A percentile compares a stretch with the other conserved stretches of the same genome.
phyloP scores from a whole-genome alignment of 176 grass and related monocot species.

The Echinochloa phyllopogon region DNA sequence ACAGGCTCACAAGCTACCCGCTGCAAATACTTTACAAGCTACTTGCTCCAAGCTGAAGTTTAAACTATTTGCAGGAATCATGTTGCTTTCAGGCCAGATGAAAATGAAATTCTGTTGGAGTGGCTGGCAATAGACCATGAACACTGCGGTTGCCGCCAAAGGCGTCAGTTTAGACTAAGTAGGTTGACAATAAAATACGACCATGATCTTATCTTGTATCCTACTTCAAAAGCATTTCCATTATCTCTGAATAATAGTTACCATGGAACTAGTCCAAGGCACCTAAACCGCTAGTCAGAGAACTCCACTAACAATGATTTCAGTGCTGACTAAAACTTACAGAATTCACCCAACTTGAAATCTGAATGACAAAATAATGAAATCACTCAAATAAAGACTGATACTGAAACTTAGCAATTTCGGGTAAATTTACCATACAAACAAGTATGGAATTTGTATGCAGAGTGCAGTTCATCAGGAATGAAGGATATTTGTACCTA shows the following conservation, averaged over 20 bases:
- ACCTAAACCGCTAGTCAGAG: constrained; percentile 41
- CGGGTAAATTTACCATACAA: background rate
- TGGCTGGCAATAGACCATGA: constrained; percentile 27
- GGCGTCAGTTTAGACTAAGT: constrained; percentile 38
- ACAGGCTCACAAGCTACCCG: constrained; percentile 23
- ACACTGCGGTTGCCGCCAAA: constrained; percentile 34
- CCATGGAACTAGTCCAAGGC: constrained; percentile 29
- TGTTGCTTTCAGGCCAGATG: constrained; percentile 39
- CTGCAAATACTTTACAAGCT: constrained; percentile 36
- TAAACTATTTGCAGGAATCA: constrained; percentile 39
- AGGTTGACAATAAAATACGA: constrained; percentile 49
- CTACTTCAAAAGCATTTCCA: constrained; percentile 45
- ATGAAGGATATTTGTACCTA: background rate
- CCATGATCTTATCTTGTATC: constrained; percentile 52
- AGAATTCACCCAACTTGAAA: constrained; percentile 20
- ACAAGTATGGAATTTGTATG: background rate
- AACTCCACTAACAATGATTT: background rate
- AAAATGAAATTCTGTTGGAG: constrained; percentile 39
- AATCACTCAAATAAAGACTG: background rate
- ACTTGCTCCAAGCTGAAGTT: constrained; percentile 12
- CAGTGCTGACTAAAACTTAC: background rate
- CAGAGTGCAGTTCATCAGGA: background rate
- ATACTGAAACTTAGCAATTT: background rate
- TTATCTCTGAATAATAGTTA: constrained; percentile 37
- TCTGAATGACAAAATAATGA: background rate